Percentiles rank a stretch among this genome's conserved stretches.
Evolutionary conservation across 805 yeast genomes (phyloP).

Genomic region (Metschnikowia orientalis): DNA sequence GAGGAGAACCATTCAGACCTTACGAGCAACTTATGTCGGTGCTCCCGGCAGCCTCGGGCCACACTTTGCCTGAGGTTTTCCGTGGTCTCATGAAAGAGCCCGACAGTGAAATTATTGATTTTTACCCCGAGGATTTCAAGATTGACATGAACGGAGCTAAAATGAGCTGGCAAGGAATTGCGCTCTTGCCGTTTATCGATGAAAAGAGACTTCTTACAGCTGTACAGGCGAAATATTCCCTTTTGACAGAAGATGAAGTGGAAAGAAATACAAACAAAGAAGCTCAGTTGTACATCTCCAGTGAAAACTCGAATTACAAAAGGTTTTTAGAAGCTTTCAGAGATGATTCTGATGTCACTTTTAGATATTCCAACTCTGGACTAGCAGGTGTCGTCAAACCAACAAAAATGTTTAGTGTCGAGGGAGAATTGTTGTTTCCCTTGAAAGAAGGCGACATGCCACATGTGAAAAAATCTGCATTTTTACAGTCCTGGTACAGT

Average conservation of each 20-base stretch:
- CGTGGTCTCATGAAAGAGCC: conserved; percentile 76
- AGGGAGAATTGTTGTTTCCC: conserved; percentile 40
- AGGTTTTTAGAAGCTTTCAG: conserved; percentile 33
- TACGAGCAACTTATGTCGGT: conserved; percentile 94
- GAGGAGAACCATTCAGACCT: conserved; percentile 81
- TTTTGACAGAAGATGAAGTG: conserved; percentile 62
- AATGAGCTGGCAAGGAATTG: conserved; percentile 94
- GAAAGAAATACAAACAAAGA: conserved; percentile 66
- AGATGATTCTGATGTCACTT: conserved; percentile 33
- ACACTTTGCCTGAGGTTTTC: conserved; percentile 76
- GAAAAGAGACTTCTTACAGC: conserved; percentile 65
- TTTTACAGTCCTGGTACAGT: conserved; percentile 46
- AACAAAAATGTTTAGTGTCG: conserved; percentile 32
- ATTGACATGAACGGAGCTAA: conserved; percentile 95
- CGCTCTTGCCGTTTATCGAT: conserved; percentile 85
- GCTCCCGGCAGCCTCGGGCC: conserved; percentile 89
- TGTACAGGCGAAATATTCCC: conserved; percentile 60
- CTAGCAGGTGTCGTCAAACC: conserved; percentile 53
- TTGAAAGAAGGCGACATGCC: conserved; percentile 45
- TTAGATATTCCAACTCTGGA: conserved; percentile 50
- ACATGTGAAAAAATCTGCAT: conserved; percentile 38
- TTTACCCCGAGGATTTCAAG: conserved; percentile 82
- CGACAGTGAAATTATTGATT: conserved; percentile 80
- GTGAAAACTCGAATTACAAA: conserved; percentile 49
- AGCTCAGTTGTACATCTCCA: conserved; percentile 67